These are phyloP conservation scores for Takakia lepidozioides DNA, from an alignment of 225 moss, liverwort and hornwort species.

Conservation along the genomic window DNA sequence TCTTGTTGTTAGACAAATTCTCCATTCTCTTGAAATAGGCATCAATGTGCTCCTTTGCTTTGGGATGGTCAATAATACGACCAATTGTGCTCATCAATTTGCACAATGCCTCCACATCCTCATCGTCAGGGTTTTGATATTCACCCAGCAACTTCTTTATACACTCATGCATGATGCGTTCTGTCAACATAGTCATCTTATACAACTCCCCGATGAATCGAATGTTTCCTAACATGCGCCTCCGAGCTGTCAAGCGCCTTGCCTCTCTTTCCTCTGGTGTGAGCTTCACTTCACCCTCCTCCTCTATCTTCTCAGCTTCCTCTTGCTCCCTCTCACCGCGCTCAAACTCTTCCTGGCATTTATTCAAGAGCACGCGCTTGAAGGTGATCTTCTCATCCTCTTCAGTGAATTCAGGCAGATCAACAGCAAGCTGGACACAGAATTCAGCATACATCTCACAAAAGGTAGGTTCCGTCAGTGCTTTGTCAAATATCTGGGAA, in stretches of 20 bases:
- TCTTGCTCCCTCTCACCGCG: constrained; percentile 83
- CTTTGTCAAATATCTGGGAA: constrained; percentile 96
- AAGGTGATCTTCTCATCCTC: constrained; percentile 84
- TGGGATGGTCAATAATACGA: constrained; percentile 75
- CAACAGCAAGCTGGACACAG: constrained; percentile 79
- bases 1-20: constrained; percentile 58
- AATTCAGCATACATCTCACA: constrained; percentile 98
- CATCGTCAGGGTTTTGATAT: constrained; percentile 86
- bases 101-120: constrained; percentile 96
- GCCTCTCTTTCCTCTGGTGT: constrained; percentile 74
- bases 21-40: constrained; percentile 90
- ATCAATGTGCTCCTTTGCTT: constrained; percentile 91
- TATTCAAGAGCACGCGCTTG: constrained; percentile 88
- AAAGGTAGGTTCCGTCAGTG: constrained; percentile 94
- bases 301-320: constrained; percentile 87
- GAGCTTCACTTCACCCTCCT: constrained; percentile 85
- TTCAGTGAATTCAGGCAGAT: constrained; percentile 85
- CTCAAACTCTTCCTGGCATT: constrained; percentile 97
- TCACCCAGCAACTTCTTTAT: constrained; percentile 92
- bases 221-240: constrained; percentile 94
- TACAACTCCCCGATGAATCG: constrained; percentile 96
- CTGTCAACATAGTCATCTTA: constrained; percentile 94
- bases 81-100: constrained; percentile 99
- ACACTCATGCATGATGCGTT: constrained; percentile 98
- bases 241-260: constrained; percentile 65